phyloP scores from a whole-genome alignment of 2,329 filamentous ascomycete species.

The Colletotrichum sp. region DNA sequence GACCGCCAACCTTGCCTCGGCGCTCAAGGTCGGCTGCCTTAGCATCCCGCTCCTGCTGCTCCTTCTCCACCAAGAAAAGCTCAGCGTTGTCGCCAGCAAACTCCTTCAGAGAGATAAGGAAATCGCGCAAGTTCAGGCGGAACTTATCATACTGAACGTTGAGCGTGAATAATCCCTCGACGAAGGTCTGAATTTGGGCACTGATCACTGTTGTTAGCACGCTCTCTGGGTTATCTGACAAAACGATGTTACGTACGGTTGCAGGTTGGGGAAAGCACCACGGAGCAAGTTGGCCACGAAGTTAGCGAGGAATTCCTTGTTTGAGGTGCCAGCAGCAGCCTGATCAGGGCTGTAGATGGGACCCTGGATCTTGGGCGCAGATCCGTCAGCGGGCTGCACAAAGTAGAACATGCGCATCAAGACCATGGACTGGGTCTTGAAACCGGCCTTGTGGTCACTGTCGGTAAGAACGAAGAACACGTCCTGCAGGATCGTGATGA shows the following conservation, averaged over 20 bases:
- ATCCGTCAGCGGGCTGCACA: slow-evolving; percentile 73
- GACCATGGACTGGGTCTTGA: slow-evolving; percentile 96
- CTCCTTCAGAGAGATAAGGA: slow-evolving; percentile 96
- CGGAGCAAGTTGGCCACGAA: slow-evolving; percentile 86
- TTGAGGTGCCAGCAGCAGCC: slow-evolving; percentile 81
- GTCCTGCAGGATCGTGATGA: slow-evolving; percentile 92
- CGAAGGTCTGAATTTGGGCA: slow-evolving; percentile 86
- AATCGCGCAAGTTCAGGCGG: slow-evolving; percentile 94
- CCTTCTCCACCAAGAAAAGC: slow-evolving; percentile 91
- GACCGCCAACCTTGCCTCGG: slow-evolving; percentile 91
- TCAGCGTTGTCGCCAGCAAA: slow-evolving; percentile 96
- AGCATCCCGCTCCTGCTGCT: slow-evolving; percentile 85
- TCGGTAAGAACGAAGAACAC: slow-evolving; percentile 98
- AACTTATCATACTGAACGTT: slow-evolving; percentile 93
- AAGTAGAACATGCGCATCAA: slow-evolving; percentile 97
- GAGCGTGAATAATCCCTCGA: slow-evolving; percentile 84
- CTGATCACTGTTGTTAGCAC: slow-evolving; percentile 53
- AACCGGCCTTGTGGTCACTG: slow-evolving; percentile 97
- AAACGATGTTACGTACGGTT: slow-evolving; percentile 68
- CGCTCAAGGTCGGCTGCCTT: slow-evolving; percentile 90
- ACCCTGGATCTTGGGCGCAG: slow-evolving; percentile 84
- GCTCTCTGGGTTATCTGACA: not conserved
- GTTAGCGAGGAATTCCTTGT: slow-evolving; percentile 87
- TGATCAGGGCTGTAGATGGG: slow-evolving; percentile 89
- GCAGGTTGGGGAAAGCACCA: slow-evolving; percentile 92